Evolutionary conservation across 345 rosid genomes (phyloP).

Genomic region (Erysimum cheiranthoides): DNA sequence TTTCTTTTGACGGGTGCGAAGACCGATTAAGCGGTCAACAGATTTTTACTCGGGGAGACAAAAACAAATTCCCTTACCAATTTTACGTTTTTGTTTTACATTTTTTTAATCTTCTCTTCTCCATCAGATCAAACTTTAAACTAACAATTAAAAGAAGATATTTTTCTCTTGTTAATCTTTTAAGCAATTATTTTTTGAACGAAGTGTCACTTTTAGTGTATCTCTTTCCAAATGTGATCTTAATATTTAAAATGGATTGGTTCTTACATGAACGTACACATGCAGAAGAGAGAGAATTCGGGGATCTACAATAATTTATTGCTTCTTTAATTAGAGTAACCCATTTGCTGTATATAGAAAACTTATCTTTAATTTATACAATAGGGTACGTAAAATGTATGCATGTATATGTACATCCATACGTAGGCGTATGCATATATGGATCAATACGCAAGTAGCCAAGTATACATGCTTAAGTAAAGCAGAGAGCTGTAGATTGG

Average conservation of each 20-base stretch:
- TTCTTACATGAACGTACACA: constrained; percentile 64
- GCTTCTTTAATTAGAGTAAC: constrained; percentile 2
- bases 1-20: constrained; percentile 77
- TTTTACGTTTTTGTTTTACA: background rate
- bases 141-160: constrained; percentile 20
- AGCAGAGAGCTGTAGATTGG: constrained; percentile 11
- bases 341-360: constrained; percentile 12
- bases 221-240: constrained; percentile 46
- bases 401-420: constrained; percentile 24
- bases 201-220: constrained; percentile 45
- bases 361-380: constrained; percentile 28
- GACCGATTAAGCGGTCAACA: constrained; percentile 66
- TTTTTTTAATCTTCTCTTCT: background rate
- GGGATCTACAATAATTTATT: constrained; percentile 67
- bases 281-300: constrained; percentile 76
- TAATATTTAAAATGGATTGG: constrained; percentile 50
- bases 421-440: constrained; percentile 20
- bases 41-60: constrained; percentile 80
- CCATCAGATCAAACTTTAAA: constrained; percentile 13
- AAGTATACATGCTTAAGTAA: constrained; percentile 19
- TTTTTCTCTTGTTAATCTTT: constrained; percentile 6
- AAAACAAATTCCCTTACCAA: constrained; percentile 54
- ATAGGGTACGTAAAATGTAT: constrained; percentile 11
- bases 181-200: constrained; percentile 34
- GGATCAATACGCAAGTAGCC: constrained; percentile 31